Conservation (phyloP, 2,329 filamentous ascomycete genomes). For the Cladosporium austrohemisphaericum region DNA sequence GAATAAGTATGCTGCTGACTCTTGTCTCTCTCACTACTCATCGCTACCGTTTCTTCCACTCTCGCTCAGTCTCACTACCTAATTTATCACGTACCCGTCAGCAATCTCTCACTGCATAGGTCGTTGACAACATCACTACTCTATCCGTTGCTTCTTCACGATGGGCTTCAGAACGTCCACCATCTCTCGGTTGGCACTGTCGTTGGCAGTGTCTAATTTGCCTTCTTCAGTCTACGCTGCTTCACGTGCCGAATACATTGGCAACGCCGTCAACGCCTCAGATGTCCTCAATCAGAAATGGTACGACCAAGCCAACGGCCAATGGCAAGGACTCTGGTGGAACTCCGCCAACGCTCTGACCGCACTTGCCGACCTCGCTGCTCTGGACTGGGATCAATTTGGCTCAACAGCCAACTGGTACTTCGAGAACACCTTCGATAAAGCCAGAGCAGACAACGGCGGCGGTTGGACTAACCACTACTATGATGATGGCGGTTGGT, state of each 20-base stretch:
- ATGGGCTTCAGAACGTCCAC: slow-evolving; percentile 14
- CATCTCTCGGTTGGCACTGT: slow-evolving; percentile 2
- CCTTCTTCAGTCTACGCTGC: slow-evolving; percentile 14
- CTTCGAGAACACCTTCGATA: slow-evolving; percentile 43
- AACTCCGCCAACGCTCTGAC: slow-evolving; percentile 67
- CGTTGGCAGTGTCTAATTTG: slow-evolving; percentile 5
- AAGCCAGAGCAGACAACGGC: slow-evolving; percentile 18
- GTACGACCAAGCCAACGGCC: slow-evolving; percentile 32
- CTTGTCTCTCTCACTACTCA: slow-evolving; percentile 3
- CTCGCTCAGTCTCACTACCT: neutral
- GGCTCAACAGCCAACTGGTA: slow-evolving; percentile 35
- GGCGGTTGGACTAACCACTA: slow-evolving; percentile 40
- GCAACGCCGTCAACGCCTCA: slow-evolving; percentile 16
- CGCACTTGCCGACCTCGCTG: slow-evolving; percentile 54
- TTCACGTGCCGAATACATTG: slow-evolving; percentile 10
- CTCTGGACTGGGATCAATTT: slow-evolving; percentile 31
- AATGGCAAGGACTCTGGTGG: slow-evolving; percentile 72
- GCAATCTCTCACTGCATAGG: neutral
- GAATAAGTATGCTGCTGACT: slow-evolving; percentile 11
- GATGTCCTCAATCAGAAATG: slow-evolving; percentile 19
- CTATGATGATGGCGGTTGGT: slow-evolving; percentile 53
- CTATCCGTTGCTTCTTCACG: neutral
- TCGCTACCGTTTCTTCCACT: neutral
- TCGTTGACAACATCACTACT: neutral
- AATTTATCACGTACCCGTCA: neutral